Percentiles rank a stretch among this genome's conserved stretches.
Conservation (phyloP, 2,329 filamentous ascomycete genomes). For the Pseudogymnoascus sp. region DNA sequence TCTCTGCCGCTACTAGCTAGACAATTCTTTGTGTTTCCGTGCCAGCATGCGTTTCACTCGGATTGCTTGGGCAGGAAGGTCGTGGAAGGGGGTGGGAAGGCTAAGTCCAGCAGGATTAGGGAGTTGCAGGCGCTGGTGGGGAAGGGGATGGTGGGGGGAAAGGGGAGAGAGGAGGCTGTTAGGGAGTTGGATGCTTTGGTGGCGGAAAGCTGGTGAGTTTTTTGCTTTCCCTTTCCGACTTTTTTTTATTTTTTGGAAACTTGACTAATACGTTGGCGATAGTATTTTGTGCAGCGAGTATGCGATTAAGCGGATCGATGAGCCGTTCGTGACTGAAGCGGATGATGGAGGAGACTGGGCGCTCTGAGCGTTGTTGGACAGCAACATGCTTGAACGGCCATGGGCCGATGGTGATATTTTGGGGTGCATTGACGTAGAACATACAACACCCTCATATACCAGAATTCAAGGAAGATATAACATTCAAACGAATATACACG, state of each 20-base stretch:
- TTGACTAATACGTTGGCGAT: slow-evolving; percentile 20
- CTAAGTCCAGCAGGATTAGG: slow-evolving; percentile 68
- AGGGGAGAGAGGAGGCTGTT: slow-evolving; percentile 72
- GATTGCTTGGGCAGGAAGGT: slow-evolving; percentile 86
- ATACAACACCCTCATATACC: background rate
- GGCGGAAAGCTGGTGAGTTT: slow-evolving; percentile 72
- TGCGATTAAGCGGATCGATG: slow-evolving; percentile 88
- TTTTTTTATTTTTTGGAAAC: no score
- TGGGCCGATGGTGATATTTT: background rate
- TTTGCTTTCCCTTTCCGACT: slow-evolving; percentile 13
- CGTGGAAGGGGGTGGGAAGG: slow-evolving; percentile 68
- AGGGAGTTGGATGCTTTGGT: slow-evolving; percentile 87
- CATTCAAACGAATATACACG: background rate
- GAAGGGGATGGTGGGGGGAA: slow-evolving; percentile 60
- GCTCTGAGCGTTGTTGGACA: slow-evolving; percentile 35
- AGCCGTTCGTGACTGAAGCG: slow-evolving; percentile 70
- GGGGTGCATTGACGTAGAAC: background rate
- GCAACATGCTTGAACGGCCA: background rate
- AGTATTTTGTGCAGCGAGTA: slow-evolving; percentile 92
- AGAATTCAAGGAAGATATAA: background rate
- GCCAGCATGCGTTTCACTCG: slow-evolving; percentile 94
- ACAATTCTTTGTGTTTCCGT: slow-evolving; percentile 97
- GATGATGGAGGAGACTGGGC: slow-evolving; percentile 80
- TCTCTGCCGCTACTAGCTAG: slow-evolving; percentile 75
- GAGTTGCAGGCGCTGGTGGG: slow-evolving; percentile 80